phyloP scores from a whole-genome alignment of 108 stramenopile species.

The Schizochytrium sp. region DNA sequence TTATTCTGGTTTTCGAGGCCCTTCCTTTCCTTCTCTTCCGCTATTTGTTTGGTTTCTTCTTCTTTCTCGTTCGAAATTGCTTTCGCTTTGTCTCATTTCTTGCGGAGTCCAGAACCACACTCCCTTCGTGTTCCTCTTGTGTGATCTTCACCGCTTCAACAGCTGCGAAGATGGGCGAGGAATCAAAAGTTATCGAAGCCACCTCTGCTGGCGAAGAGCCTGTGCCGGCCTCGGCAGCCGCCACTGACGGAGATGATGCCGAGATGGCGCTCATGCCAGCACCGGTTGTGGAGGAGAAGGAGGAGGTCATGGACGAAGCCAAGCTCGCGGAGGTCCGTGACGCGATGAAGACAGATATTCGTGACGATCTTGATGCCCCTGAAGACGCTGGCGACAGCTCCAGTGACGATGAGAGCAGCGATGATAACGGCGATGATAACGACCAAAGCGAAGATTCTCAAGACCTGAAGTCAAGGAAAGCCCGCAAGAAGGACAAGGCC shows the following conservation, averaged over 20 bases:
- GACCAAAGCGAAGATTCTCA: neutral
- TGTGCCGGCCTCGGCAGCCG: neutral
- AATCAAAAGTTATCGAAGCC: neutral
- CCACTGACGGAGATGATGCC: neutral
- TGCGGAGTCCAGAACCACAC: too few relatives aligned
- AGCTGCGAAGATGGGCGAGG: too few relatives aligned
- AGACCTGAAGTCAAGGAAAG: too few relatives aligned
- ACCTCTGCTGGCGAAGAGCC: neutral
- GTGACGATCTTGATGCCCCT: conserved; percentile 13
- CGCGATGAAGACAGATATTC: conserved; percentile 54
- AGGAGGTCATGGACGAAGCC: conserved; percentile 51
- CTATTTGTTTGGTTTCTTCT: too few relatives aligned
- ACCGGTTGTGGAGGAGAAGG: conserved; percentile 44
- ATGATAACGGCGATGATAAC: neutral
- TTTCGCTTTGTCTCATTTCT: too few relatives aligned
- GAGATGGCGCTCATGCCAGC: conserved; percentile 1
- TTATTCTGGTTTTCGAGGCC: too few relatives aligned
- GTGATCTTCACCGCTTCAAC: too few relatives aligned
- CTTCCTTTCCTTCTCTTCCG: too few relatives aligned
- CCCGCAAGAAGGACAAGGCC: neutral
- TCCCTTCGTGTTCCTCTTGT: too few relatives aligned
- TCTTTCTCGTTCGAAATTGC: too few relatives aligned
- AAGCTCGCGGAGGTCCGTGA: conserved; percentile 38
- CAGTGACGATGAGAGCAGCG: neutral
- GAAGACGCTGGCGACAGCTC: neutral